Evolutionary conservation across 139 green algal genomes (phyloP), one percentile per base, ranked within the genome.

Genomic region (Picocystis salinarum): DNA sequence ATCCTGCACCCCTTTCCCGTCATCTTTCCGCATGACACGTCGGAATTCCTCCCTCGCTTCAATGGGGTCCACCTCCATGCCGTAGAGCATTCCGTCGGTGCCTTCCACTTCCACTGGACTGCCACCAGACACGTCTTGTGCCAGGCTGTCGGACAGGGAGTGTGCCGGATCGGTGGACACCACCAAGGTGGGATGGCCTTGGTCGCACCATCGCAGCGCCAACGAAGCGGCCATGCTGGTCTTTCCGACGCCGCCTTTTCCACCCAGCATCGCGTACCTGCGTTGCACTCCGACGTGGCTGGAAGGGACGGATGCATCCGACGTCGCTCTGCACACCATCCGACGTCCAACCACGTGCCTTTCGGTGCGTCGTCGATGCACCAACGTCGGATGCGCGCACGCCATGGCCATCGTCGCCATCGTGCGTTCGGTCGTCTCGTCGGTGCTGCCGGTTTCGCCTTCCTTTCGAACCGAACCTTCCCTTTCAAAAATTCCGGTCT

Each of bases 201-300:
- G 3, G 60, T 67, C 15, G 85, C 85, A 36, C 93, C 80, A 48
- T 70, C 70, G 9, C 18, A 94, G 73, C 2, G 85, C 88, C 46
- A 98, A 61, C 3, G 69, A 83, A 6, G 83, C 78, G 5, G 78
- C 71, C 45, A 95, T 50, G 40, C 67, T 87, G 15, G 88, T 98
- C 64, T 98, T 98, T 40, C 88, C 88, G 15, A 98, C 88, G 15
- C 88, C 88, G 6, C 88, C 88, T 69, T 98, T 96, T 40, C 88
- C 88, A 6, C 88, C 64, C 17, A 74, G 47, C 49, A 73, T 64
- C 46, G 52, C 66, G 41, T 66, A 64, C 44, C 56, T 68, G 31
- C 13, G 31, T 37, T n/a, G n/a, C n/a, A n/a, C n/a, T n/a, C n/a
- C n/a, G n/a, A n/a, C n/a, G n/a, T n/a, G n/a, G n/a, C n/a, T n/a